These are phyloP conservation scores for Epichloe sp. DNA, from an alignment of 2,329 filamentous ascomycete genomes.

Conservation along the genomic window DNA sequence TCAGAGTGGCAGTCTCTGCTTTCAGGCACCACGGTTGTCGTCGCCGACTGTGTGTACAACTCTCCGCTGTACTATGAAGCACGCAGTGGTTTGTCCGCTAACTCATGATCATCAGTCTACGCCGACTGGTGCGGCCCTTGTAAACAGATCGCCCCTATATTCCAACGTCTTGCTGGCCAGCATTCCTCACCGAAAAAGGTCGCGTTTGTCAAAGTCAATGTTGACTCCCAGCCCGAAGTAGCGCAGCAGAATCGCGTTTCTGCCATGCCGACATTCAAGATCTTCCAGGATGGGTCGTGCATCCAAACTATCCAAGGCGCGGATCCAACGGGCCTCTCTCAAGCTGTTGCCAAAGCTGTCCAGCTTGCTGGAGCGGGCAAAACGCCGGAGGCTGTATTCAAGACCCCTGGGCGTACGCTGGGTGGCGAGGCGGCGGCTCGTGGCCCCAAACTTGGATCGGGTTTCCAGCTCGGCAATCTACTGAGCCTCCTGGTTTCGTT, in stretches of 20 bases:
- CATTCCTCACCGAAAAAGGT: slow-evolving; percentile 13
- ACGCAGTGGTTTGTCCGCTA: not conserved
- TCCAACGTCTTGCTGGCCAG: slow-evolving; percentile 33
- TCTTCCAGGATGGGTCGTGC: slow-evolving; percentile 65
- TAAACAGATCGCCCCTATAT: slow-evolving; percentile 33
- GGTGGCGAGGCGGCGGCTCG: slow-evolving; percentile 25
- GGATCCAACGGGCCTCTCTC: slow-evolving; percentile 60
- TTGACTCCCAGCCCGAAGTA: slow-evolving; percentile 13
- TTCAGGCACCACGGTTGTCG: slow-evolving; percentile 61
- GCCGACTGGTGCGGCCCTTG: slow-evolving; percentile 39
- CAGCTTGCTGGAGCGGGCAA: slow-evolving; percentile 35
- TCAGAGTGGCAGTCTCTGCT: slow-evolving; percentile 62
- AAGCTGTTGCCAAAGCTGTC: slow-evolving; percentile 59
- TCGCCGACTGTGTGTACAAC: slow-evolving; percentile 69
- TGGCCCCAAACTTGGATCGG: slow-evolving; percentile 12
- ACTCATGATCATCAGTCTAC: slow-evolving; percentile 57
- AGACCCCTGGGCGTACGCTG: slow-evolving; percentile 43
- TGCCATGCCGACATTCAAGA: slow-evolving; percentile 89
- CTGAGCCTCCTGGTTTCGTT: slow-evolving; percentile 39
- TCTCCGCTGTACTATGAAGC: not conserved
- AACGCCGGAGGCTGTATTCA: slow-evolving; percentile 33
- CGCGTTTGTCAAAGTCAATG: slow-evolving; percentile 11
- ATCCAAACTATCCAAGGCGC: slow-evolving; percentile 71
- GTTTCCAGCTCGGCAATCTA: slow-evolving; percentile 27
- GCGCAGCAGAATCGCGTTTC: slow-evolving; percentile 62